Evolutionary conservation across 2,329 filamentous ascomycete species (phyloP).

Genomic region (Leptodontidium sp.): DNA sequence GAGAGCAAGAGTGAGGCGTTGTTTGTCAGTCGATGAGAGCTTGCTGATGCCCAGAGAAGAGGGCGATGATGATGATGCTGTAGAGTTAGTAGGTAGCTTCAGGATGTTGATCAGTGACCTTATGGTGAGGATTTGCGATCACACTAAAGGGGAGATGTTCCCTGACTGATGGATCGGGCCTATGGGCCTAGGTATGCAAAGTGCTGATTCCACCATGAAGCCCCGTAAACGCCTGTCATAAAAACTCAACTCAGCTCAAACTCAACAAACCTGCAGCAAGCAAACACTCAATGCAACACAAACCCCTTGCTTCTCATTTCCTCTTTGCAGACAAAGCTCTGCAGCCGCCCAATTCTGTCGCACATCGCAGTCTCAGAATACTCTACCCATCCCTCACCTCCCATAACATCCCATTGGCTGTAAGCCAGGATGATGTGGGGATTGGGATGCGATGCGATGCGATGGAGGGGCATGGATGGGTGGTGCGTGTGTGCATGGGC

Average conservation of each 20-base stretch:
- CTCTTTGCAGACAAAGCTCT: neutral
- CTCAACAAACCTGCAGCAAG: neutral
- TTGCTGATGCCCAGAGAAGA: conserved; percentile 6
- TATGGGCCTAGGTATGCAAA: too few species aligned
- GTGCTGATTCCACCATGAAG: too few species aligned
- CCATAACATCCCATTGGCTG: conserved; percentile 3
- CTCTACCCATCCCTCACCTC: conserved; percentile 12
- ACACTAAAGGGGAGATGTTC: neutral
- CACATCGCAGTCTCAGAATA: conserved; percentile 30
- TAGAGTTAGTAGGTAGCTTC: neutral
- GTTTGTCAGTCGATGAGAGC: neutral
- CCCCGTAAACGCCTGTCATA: neutral
- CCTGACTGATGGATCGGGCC: too few species aligned
- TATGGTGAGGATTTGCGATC: neutral
- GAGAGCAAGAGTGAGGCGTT: neutral
- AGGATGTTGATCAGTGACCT: neutral
- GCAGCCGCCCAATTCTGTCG: conserved; percentile 14
- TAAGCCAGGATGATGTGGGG: conserved; percentile 2
- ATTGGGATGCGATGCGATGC: neutral
- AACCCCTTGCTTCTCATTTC: neutral
- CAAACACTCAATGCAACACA: neutral
- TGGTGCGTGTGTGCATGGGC: neutral
- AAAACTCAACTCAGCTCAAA: neutral
- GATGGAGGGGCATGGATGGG: too few species aligned
- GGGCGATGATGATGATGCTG: neutral